Percentiles rank a stretch among this genome's conserved stretches.
Conservation (phyloP, 192 early-diverging fungal species). For the Lunasporangiospora selenospora region DNA sequence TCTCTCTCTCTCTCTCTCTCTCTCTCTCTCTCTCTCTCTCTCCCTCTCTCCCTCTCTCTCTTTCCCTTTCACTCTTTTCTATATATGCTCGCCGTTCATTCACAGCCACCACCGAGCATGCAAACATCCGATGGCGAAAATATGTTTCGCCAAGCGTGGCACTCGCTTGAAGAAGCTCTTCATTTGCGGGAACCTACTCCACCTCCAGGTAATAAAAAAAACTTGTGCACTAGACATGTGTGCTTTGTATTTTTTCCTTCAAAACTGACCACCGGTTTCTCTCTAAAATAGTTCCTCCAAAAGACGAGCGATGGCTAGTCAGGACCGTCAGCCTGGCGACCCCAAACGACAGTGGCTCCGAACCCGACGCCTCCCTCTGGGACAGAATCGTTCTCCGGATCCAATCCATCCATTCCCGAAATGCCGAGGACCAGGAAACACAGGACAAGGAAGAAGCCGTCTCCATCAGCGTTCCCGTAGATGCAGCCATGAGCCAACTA, state of each 20-base stretch:
- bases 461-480: constrained; percentile 20
- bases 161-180: constrained; percentile 29
- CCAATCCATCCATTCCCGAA: not conserved
- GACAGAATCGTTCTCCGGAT: constrained; percentile 20
- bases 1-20: not conserved
- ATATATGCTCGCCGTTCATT: not conserved
- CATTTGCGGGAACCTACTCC: constrained; percentile 23
- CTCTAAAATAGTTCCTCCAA: constrained; percentile 34
- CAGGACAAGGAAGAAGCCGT: constrained; percentile 4
- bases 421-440: not conserved
- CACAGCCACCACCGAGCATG: not conserved
- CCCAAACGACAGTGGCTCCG: constrained; percentile 10
- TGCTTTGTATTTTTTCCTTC: not conserved
- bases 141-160: constrained; percentile 17
- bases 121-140: constrained; percentile 7
- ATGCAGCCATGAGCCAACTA: constrained; percentile 21
- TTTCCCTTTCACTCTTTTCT: not conserved
- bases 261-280: no score
- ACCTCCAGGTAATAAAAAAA: constrained; percentile 23
- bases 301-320: constrained; percentile 35
- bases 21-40: no score
- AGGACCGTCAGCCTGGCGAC: constrained; percentile 25
- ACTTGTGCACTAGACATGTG: not conserved
- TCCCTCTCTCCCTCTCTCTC: not conserved
- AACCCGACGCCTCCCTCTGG: constrained; percentile 19